These are phyloP conservation scores for Cercospora berteroae DNA, from an alignment of 2,329 filamentous ascomycete species.

Conservation along the genomic window DNA sequence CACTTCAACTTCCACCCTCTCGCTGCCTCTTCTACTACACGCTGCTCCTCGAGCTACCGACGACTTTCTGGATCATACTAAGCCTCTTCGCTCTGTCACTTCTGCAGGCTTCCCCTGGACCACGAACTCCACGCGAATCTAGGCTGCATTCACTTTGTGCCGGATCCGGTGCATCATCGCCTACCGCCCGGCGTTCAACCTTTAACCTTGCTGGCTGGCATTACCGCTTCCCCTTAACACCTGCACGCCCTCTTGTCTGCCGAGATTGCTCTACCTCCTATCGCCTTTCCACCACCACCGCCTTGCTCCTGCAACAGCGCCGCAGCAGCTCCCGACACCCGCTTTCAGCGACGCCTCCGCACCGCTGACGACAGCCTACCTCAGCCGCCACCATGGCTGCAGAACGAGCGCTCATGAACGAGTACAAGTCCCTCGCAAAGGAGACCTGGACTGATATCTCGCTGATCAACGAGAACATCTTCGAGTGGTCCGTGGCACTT, in stretches of 20 bases:
- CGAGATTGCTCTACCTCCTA: conserved; percentile 1
- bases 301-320: not conserved
- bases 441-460: conserved; percentile 94
- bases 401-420: conserved; percentile 83
- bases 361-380: not conserved
- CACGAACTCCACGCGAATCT: not conserved
- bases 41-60: not conserved
- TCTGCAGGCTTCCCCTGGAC: not conserved
- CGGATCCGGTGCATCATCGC: conserved; percentile 17
- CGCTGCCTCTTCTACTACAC: not conserved
- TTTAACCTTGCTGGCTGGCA: conserved; percentile 20
- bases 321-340: not conserved
- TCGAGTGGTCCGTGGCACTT: conserved; percentile 82
- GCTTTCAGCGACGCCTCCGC: not conserved
- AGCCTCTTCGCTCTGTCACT: not conserved
- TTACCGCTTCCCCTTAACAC: not conserved
- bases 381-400: conserved; percentile 45
- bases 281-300: not conserved
- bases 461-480: conserved; percentile 77
- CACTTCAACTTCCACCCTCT: not conserved
- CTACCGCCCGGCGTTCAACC: conserved; percentile 16
- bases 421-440: conserved; percentile 76
- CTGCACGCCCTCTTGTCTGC: not conserved
- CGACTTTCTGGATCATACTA: not conserved
- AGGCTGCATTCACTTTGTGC: conserved; percentile 9